Percentiles rank a stretch among this genome's conserved stretches.
Evolutionary conservation across 2,329 filamentous ascomycete genomes (phyloP).

Genomic region (Fusarium nanum): DNA sequence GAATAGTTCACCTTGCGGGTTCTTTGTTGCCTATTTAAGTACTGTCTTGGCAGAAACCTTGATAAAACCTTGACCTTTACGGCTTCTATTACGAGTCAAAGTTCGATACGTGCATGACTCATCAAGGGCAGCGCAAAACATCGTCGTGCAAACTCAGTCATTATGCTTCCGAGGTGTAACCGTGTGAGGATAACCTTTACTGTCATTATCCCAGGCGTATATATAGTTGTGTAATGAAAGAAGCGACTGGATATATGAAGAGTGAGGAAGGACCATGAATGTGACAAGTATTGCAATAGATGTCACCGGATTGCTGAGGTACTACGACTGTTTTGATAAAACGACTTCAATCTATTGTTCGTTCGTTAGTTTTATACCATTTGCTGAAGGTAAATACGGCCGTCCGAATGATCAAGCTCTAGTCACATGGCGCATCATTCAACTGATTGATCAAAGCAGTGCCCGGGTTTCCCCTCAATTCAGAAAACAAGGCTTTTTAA

Average conservation of each 20-base stretch:
- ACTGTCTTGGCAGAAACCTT: background rate
- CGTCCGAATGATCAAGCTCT: too few relatives aligned
- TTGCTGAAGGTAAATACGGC: too few relatives aligned
- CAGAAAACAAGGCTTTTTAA: too few relatives aligned
- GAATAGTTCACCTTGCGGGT: background rate
- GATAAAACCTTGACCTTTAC: background rate
- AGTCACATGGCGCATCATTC: too few relatives aligned
- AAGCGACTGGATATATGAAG: accelerated
- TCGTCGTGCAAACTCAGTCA: background rate
- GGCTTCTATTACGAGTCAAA: background rate
- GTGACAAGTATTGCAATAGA: too few relatives aligned
- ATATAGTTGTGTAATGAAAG: background rate
- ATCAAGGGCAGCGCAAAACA: background rate
- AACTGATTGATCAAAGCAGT: too few relatives aligned
- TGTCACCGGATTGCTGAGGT: too few relatives aligned
- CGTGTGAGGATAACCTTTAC: background rate
- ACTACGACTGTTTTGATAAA: too few relatives aligned
- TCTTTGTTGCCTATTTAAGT: background rate
- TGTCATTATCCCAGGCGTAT: too few relatives aligned
- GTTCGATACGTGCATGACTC: background rate
- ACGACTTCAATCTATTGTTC: too few relatives aligned
- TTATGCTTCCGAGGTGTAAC: background rate
- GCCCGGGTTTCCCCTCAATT: too few relatives aligned
- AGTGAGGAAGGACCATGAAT: accelerated
- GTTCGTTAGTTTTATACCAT: too few relatives aligned